Percentiles rank a stretch among this genome's conserved stretches.
Conservation (phyloP, 1,139 yeast genomes). For the Saccharomyces hybrid region DNA sequence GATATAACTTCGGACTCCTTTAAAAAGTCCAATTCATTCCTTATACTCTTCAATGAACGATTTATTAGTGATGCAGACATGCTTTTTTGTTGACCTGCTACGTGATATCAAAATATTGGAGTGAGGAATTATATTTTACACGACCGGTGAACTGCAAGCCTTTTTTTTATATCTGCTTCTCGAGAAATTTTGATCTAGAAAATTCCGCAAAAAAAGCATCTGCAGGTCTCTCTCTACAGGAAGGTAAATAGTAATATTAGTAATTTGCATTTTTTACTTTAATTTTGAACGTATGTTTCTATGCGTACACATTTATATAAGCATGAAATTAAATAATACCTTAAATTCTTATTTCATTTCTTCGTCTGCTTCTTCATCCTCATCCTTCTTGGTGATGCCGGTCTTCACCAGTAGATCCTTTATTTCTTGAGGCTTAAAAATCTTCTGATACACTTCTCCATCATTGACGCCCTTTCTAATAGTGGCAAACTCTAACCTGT, state of each 20-base stretch:
- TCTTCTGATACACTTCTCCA: constrained; percentile 52
- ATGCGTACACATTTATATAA: not conserved
- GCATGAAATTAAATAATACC: not conserved
- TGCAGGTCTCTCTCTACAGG: not conserved
- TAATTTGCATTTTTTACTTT: not conserved
- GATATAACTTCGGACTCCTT: constrained; percentile 68
- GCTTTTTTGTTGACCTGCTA: not conserved
- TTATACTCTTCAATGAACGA: constrained; percentile 59
- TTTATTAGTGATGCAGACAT: constrained; percentile 36
- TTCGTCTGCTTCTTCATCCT: constrained; percentile 37
- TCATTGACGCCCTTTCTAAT: constrained; percentile 41
- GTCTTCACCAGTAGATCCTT: constrained; percentile 64
- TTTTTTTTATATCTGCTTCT: constrained; percentile 16
- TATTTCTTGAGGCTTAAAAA: constrained; percentile 75
- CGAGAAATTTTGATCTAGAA: constrained; percentile 3
- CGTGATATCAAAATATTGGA: not conserved
- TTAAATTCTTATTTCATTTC: constrained; percentile 9
- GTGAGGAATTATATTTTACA: not conserved
- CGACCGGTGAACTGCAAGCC: constrained; percentile 39
- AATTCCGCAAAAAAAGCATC: not conserved
- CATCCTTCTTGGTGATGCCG: constrained; percentile 54
- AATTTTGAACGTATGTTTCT: not conserved
- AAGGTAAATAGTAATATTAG: too few relatives aligned
- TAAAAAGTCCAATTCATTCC: constrained; percentile 76
- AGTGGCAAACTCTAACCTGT: constrained; percentile 86